phyloP scores from a whole-genome alignment of 257 asterid species.

The Scutellaria barbata region DNA sequence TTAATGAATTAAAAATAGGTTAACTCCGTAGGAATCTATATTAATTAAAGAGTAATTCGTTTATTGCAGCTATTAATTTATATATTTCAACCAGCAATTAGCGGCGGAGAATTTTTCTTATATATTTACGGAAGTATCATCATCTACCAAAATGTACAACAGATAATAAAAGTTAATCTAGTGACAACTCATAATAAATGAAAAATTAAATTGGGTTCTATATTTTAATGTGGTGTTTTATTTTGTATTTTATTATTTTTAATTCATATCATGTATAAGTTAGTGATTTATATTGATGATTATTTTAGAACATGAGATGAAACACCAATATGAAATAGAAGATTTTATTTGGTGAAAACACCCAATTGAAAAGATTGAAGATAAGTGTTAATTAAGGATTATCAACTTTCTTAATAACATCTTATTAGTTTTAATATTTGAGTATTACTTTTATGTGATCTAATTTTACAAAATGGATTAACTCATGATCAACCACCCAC shows the following conservation, averaged over 20 bases:
- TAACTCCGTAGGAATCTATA: slow-evolving; percentile 7
- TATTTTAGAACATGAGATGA: too few relatives aligned
- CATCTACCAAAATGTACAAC: neutral
- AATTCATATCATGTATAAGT: too few relatives aligned
- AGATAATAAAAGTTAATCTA: neutral
- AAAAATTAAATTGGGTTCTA: neutral
- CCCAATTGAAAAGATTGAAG: neutral
- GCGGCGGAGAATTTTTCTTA: slow-evolving; percentile 10
- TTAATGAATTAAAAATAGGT: neutral
- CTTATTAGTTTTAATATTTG: too few relatives aligned
- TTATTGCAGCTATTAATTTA: neutral
- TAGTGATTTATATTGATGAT: too few relatives aligned
- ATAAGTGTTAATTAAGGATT: neutral
- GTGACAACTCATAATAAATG: slow-evolving; percentile 7
- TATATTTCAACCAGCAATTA: slow-evolving; percentile 14
- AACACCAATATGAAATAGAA: too few relatives aligned
- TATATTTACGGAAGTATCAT: neutral
- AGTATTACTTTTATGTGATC: too few relatives aligned
- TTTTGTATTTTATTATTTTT: too few relatives aligned
- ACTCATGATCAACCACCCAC: too few relatives aligned
- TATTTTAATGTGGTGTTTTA: too few relatives aligned
- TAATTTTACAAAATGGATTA: too few relatives aligned
- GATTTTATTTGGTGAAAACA: too few relatives aligned
- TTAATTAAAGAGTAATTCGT: neutral
- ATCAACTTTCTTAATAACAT: neutral